Base-by-base conservation (phyloP, 176 grass and related monocot species). In the Ensete glaucum region DNA sequence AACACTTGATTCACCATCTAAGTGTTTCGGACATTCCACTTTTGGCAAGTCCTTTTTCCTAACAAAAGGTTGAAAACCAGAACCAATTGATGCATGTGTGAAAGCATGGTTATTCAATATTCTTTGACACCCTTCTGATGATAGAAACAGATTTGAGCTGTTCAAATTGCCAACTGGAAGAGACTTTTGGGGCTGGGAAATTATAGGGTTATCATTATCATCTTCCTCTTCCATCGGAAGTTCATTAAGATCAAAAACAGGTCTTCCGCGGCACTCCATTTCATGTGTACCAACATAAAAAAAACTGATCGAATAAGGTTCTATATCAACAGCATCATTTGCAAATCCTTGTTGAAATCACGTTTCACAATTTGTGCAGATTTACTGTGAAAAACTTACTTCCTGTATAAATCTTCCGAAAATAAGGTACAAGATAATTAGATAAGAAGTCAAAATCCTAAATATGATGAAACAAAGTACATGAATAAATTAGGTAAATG, bases 191-290 rank as follows among this genome's bases (percentile, higher is more conserved):
- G 95, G 88, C 73, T 94, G 90, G 60, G 84, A 89, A 54, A 93
- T 23, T 5, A 82, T 60, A 65, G 84, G 55, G 8, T 69, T 73
- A 81, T 74, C 79, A 65, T 93, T 86, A 67, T 83, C 82, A 66
- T 75, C 83, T 50, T 91, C 88, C 73, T 81, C 88, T 86, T 95
- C 96, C 62, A 76, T 76, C 75, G 96, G 96, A 78, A 95, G 96
- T 85, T 99, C 83, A 67, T 99, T 99, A 79, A 99, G 96, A 75
- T 99, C 96, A 86, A 99, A 99, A 77, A 99, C 66, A 76, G 88
- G 90, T 83, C 43, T 99, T 89, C 86, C 96, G 79, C 88, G 88
- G 89, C 91, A 89, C 10, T 70, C 96, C 96, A 99, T 99, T 86
- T 87, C 96, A 95, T 92, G 82, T 89, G 88, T 98, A 95, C 87